Percentiles rank a stretch among this genome's conserved stretches.
phyloP scores from a whole-genome alignment of 208 protist species.

The Herpetomonas tarakana region DNA sequence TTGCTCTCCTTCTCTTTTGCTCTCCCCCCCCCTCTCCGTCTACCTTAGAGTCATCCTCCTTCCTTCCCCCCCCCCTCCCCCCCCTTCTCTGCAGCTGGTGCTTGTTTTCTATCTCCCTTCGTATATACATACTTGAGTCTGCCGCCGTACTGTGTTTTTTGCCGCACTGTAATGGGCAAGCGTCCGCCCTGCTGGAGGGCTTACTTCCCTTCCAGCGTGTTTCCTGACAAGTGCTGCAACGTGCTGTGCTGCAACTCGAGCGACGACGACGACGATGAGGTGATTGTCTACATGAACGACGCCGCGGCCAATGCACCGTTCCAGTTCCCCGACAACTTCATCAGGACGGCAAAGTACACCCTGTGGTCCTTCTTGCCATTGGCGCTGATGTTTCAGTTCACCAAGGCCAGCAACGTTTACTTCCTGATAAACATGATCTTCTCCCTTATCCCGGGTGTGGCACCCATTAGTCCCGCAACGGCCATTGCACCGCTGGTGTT shows the following conservation, averaged over 20 bases:
- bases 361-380: slow-evolving; percentile 92
- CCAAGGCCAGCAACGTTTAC: slow-evolving; percentile 92
- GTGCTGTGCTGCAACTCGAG: slow-evolving; percentile 32
- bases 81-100: not conserved
- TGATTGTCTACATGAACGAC: slow-evolving; percentile 86
- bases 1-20: slow-evolving; percentile 5
- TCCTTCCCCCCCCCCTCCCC: not conserved
- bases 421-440: slow-evolving; percentile 94
- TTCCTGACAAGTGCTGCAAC: slow-evolving; percentile 33
- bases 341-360: slow-evolving; percentile 94
- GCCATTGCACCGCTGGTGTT: slow-evolving; percentile 88
- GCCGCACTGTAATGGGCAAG: slow-evolving; percentile 13
- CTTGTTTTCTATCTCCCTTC: not conserved
- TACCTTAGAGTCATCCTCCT: not conserved
- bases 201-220: slow-evolving; percentile 23
- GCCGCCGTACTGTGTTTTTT: not conserved
- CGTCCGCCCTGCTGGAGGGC: slow-evolving; percentile 18
- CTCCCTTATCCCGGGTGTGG: slow-evolving; percentile 87
- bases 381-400: slow-evolving; percentile 91
- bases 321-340: slow-evolving; percentile 86
- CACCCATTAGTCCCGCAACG: slow-evolving; percentile 89
- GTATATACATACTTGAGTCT: not conserved
- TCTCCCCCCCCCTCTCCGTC: not conserved
- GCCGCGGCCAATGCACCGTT: slow-evolving; percentile 47
- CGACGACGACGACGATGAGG: slow-evolving; percentile 38